Conservation (phyloP, 2,329 filamentous ascomycete genomes). For the Penicillium crustosum region DNA sequence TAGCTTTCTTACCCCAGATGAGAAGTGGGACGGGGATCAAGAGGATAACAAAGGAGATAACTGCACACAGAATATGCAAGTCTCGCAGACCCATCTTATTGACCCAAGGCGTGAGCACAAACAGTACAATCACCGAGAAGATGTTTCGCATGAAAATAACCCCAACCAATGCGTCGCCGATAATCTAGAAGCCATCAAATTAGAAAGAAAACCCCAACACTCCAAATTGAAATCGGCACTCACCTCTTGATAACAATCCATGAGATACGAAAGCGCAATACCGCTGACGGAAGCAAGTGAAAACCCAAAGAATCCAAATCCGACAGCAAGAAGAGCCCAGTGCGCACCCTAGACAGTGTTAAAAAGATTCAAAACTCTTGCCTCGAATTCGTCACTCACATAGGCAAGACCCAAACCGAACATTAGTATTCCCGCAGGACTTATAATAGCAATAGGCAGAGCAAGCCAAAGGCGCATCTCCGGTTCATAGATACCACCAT, state of each 20-base stretch:
- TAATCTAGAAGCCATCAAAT: constrained; percentile 35
- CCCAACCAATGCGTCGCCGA: constrained; percentile 49
- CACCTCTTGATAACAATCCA: constrained; percentile 35
- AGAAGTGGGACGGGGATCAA: constrained; percentile 25
- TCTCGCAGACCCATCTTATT: constrained; percentile 25
- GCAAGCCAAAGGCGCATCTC: constrained; percentile 45
- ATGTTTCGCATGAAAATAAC: constrained; percentile 49
- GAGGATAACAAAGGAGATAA: constrained; percentile 17
- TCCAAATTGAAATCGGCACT: not conserved
- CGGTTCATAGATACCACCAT: constrained; percentile 46
- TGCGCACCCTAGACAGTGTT: constrained; percentile 22
- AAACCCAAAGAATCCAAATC: constrained; percentile 24
- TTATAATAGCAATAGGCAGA: constrained; percentile 29
- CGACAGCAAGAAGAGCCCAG: constrained; percentile 31
- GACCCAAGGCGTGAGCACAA: constrained; percentile 46
- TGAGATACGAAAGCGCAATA: constrained; percentile 30
- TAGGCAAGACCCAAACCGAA: constrained; percentile 40
- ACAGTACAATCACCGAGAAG: constrained; percentile 47
- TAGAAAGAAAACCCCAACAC: not conserved
- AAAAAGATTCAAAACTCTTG: not conserved
- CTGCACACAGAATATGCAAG: constrained; percentile 20
- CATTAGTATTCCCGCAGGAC: constrained; percentile 38
- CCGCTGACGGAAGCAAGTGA: constrained; percentile 23
- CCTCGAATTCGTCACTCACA: constrained; percentile 1
- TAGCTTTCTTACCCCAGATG: constrained; percentile 26